phyloP scores from a whole-genome alignment of 345 rosid species.

The Eutrema japonicum region DNA sequence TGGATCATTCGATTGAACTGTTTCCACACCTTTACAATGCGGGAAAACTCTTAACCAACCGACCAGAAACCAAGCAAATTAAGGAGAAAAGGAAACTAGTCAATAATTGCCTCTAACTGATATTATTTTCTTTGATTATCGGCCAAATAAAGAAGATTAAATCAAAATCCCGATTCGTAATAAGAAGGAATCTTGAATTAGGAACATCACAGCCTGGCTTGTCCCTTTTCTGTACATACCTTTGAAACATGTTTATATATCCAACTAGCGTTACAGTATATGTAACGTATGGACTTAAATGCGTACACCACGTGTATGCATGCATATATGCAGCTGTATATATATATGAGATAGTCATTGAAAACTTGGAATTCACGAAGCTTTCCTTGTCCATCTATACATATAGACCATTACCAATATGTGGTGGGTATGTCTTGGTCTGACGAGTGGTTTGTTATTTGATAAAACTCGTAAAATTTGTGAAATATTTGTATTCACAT shows the following conservation, averaged over 20 bases:
- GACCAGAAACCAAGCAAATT: slow-evolving; percentile 24
- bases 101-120: slow-evolving; percentile 26
- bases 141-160: background rate
- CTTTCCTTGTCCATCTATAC: background rate
- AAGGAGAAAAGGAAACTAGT: slow-evolving; percentile 17
- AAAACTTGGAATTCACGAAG: slow-evolving; percentile 1
- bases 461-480: no score
- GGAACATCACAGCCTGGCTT: slow-evolving; percentile 41
- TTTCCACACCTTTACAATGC: background rate
- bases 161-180: slow-evolving; percentile 3
- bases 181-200: slow-evolving; percentile 26
- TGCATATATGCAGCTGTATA: slow-evolving; percentile 26
- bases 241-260: background rate
- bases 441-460: no score
- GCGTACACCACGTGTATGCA: slow-evolving; percentile 15
- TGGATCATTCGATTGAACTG: background rate
- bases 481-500: no score
- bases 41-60: slow-evolving; percentile 26
- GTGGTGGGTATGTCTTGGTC: no score
- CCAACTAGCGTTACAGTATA: slow-evolving; percentile 4
- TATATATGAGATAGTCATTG: background rate
- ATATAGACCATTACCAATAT: background rate
- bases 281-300: slow-evolving; percentile 25
- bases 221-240: slow-evolving; percentile 22
- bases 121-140: slow-evolving; percentile 11